These are phyloP conservation scores for Aristolochia californica DNA, from an alignment of 164 flowering plant genomes.

Conservation along the genomic window DNA sequence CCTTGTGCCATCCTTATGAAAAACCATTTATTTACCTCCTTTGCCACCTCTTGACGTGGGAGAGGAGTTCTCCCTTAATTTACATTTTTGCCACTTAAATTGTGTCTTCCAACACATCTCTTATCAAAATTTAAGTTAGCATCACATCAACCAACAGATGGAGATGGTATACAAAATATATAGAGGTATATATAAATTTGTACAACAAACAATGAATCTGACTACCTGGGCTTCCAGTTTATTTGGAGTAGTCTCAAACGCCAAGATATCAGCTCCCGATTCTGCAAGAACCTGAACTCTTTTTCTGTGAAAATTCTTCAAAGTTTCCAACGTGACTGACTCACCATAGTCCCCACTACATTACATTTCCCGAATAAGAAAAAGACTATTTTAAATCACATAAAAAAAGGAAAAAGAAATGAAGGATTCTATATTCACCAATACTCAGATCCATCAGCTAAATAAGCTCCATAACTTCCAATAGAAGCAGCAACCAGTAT, in stretches of 20 bases:
- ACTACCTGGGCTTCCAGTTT: constrained; percentile 82
- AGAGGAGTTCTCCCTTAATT: no score
- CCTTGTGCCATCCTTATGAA: no score
- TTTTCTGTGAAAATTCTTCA: constrained; percentile 84
- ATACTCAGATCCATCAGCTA: constrained; percentile 69
- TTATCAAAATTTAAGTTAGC: no score
- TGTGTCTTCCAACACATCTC: no score
- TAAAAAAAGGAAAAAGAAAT: background rate
- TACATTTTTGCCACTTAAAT: no score
- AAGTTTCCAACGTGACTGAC: constrained; percentile 29
- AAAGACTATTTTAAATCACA: no score
- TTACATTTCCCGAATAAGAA: background rate
- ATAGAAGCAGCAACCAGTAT: constrained; percentile 55
- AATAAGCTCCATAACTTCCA: constrained; percentile 62
- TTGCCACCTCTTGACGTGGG: no score
- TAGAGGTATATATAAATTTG: background rate
- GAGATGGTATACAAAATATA: background rate
- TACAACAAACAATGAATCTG: background rate
- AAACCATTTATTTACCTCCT: no score
- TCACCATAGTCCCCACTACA: constrained; percentile 76
- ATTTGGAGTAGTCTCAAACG: constrained; percentile 91
- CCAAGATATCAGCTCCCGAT: constrained; percentile 81
- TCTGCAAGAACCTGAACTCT: constrained; percentile 75
- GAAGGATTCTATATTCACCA: constrained; percentile 18
- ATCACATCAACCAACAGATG: background rate